Evolutionary conservation across 164 flowering plant species (phyloP).

Genomic region (Tinospora cordifolia): DNA sequence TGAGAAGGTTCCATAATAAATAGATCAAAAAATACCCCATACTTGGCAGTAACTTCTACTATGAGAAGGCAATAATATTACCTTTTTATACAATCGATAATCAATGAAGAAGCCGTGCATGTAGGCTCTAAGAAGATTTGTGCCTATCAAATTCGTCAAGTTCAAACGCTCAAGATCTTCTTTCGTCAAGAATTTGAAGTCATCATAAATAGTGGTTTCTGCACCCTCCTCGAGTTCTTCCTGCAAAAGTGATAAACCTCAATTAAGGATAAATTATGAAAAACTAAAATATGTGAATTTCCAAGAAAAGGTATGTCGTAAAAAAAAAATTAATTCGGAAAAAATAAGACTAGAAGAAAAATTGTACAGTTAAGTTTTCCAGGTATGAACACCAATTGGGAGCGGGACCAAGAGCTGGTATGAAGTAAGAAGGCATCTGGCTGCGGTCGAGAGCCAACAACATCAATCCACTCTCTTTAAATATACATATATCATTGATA

Average conservation of each 20-base stretch:
- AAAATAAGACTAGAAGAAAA: background rate
- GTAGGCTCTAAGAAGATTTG: constrained; percentile 65
- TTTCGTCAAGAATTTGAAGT: constrained; percentile 74
- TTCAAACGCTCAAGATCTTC: constrained; percentile 72
- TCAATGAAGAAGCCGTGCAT: constrained; percentile 92
- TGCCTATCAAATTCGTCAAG: constrained; percentile 66
- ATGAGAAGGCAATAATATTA: constrained; percentile 17
- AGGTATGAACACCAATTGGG: constrained; percentile 90
- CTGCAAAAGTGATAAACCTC: constrained; percentile 27
- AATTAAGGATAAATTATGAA: background rate
- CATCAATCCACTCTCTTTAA: constrained; percentile 75
- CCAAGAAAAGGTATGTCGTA: background rate
- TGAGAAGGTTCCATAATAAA: background rate
- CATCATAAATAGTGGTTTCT: constrained; percentile 70
- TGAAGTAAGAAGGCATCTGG: constrained; percentile 82
- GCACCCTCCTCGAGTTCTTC: constrained; percentile 87
- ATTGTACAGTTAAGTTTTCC: constrained; percentile 69
- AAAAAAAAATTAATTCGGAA: background rate
- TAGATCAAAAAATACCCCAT: background rate
- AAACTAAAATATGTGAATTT: background rate
- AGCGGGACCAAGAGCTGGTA: constrained; percentile 91
- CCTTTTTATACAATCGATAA: constrained; percentile 67
- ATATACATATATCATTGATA: constrained; percentile 77
- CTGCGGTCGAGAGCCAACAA: constrained; percentile 72
- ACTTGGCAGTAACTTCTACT: background rate